Evolutionary conservation across 495 filamentous ascomycete species (phyloP), one percentile per base, ranked within the genome.

Genomic region (Tuber magnatum): DNA sequence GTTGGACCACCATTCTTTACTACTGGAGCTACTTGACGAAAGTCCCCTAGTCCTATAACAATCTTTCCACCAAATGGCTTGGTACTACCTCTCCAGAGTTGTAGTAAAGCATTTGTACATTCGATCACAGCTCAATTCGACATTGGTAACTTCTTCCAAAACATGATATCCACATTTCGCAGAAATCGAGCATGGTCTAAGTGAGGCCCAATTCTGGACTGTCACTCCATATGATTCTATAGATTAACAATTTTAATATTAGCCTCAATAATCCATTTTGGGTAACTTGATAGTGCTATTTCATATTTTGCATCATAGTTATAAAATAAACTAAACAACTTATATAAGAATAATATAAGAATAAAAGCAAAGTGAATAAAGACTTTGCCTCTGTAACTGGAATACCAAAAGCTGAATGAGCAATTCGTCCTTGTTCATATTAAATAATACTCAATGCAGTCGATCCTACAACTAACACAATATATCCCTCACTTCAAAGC

Each of bases 391-490:
- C 72, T n/a, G 71, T 70, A 32, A 75, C 76, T 14, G 73, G 76
- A 61, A 78, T 78, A 2, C 73, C 73, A 69, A 78, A 78, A 22
- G 71, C 61, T 14, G 73, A 78, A 75, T 75, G 73, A 20, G 76
- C 73, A 28, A 73, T 78, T 32, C 46, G 4, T n/a, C 51, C 73
- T 20, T 69, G 43, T 38, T 78, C 76, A 72, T 78, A 78, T 24
- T 72, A n/a, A 2, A 70, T 70, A 43, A 69, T 61, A 78, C 76
- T 78, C 4, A 78, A 68, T 39, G 73, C 48, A 35, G 73, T 78
- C 5, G 73, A 70, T 20, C 76, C 76, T 32, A 73, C 28, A 72
- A 75, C 73, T 41, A 78, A 39, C 2, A 74, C 73, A 75, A 78
- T 75, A 42, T 73, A 32, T 14, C 51, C 73, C 51, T 48, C 32